Percentiles rank a stretch among this genome's conserved stretches.
Conservation (phyloP, 2,329 filamentous ascomycete species). For the Xylariaceae sp. region DNA sequence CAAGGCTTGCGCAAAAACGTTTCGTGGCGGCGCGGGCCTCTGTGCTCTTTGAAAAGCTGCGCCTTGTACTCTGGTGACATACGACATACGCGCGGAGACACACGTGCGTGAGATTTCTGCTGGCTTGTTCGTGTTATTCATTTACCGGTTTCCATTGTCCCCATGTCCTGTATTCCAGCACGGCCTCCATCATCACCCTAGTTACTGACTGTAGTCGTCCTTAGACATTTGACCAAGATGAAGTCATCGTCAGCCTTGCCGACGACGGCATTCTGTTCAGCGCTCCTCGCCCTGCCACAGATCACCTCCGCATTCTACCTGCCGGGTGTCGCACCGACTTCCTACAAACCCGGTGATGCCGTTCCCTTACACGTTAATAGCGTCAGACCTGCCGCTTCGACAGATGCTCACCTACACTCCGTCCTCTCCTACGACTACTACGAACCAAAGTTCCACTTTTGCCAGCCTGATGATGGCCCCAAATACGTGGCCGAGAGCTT, state of each 20-base stretch:
- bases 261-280: constrained; percentile 46
- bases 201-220: constrained; percentile 1
- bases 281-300: constrained; percentile 49
- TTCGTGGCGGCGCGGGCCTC: constrained; percentile 15
- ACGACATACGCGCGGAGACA: background rate
- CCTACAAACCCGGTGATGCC: constrained; percentile 73
- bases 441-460: constrained; percentile 82
- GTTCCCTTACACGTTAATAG: constrained; percentile 92
- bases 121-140: background rate
- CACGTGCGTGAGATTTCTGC: constrained; percentile 4
- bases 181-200: background rate
- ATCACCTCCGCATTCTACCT: constrained; percentile 81
- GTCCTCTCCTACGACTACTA: constrained; percentile 97
- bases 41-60: constrained; percentile 23
- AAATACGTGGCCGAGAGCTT: constrained; percentile 81
- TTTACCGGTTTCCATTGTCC: background rate
- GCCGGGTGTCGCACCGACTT: constrained; percentile 89
- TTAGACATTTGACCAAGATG: constrained; percentile 34
- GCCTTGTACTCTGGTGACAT: constrained; percentile 4
- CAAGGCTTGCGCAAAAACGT: background rate
- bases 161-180: background rate
- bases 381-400: constrained; percentile 78
- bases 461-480: constrained; percentile 71
- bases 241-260: constrained; percentile 42
- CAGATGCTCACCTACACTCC: constrained; percentile 81